Evolutionary conservation across 1,139 yeast genomes (phyloP).

Genomic region (Yamadazyma dushanensis): DNA sequence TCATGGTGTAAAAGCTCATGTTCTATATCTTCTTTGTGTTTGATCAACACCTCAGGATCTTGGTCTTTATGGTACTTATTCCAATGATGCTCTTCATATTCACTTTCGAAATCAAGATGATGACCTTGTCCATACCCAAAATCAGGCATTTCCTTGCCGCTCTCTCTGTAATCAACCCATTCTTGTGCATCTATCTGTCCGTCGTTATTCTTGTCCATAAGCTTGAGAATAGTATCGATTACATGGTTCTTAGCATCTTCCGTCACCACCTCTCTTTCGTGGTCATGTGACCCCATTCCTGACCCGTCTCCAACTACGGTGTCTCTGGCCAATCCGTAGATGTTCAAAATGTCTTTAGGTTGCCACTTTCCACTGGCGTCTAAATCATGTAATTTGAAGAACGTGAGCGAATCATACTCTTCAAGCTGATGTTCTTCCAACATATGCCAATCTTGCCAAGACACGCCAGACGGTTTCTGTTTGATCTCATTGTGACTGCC

Average conservation of each 20-base stretch:
- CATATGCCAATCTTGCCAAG: conserved; percentile 92
- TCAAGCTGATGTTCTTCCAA: conserved; percentile 79
- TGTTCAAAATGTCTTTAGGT: conserved; percentile 64
- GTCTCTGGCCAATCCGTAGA: conserved; percentile 77
- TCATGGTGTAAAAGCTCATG: conserved; percentile 88
- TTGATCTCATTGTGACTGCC: conserved; percentile 19
- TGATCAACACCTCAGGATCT: conserved; percentile 78
- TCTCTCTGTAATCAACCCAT: conserved; percentile 61
- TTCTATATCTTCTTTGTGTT: conserved; percentile 87
- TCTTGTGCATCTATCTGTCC: conserved; percentile 66
- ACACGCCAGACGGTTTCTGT: conserved; percentile 47
- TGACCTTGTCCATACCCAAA: conserved; percentile 97
- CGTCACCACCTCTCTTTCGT: conserved; percentile 52
- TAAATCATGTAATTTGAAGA: conserved; percentile 79
- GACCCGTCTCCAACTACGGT: conserved; percentile 84
- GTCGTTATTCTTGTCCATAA: conserved; percentile 70
- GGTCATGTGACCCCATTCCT: conserved; percentile 81
- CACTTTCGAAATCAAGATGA: conserved; percentile 91
- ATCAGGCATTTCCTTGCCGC: conserved; percentile 82
- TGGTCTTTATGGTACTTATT: conserved; percentile 73
- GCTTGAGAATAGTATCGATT: conserved; percentile 49
- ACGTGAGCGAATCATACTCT: conserved; percentile 70
- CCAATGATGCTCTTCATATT: conserved; percentile 96
- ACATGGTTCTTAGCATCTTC: conserved; percentile 60
- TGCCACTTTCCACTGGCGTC: conserved; percentile 54